These are phyloP conservation scores for Paecilomyces sp. DNA, from an alignment of 2,329 filamentous ascomycete species.

Conservation along the genomic window DNA sequence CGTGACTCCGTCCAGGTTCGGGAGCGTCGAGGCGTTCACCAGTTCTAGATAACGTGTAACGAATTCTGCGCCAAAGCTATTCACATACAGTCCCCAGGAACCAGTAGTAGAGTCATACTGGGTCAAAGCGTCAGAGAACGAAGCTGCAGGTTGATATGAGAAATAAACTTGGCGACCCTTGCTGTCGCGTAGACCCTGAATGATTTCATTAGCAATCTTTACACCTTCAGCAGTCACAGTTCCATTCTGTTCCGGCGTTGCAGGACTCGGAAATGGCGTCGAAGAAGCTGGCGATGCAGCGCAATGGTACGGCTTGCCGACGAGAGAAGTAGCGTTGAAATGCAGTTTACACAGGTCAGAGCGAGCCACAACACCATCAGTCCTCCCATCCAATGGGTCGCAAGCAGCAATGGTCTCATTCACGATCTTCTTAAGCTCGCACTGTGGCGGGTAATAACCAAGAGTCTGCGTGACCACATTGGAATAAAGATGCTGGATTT, in stretches of 20 bases:
- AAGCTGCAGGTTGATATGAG: slow-evolving; percentile 25
- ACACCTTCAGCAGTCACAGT: slow-evolving; percentile 8
- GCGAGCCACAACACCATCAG: slow-evolving; percentile 47
- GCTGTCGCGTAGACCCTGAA: slow-evolving; percentile 28
- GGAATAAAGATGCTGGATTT: slow-evolving; percentile 32
- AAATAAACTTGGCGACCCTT: slow-evolving; percentile 30
- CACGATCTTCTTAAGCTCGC: slow-evolving; percentile 44
- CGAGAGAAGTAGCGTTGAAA: slow-evolving; percentile 40
- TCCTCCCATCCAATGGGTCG: slow-evolving; percentile 48
- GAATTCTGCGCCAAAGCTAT: slow-evolving; percentile 26
- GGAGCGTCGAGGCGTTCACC: slow-evolving; percentile 36
- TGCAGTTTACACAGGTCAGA: slow-evolving; percentile 42
- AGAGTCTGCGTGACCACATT: slow-evolving; percentile 29
- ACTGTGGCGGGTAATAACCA: slow-evolving; percentile 34
- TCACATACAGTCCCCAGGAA: slow-evolving; percentile 24
- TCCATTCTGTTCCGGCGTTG: slow-evolving; percentile 15
- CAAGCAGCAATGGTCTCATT: slow-evolving; percentile 50
- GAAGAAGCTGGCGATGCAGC: slow-evolving; percentile 18
- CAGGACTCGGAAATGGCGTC: slow-evolving; percentile 17
- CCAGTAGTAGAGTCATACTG: slow-evolving; percentile 26
- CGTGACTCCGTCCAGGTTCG: slow-evolving; percentile 41
- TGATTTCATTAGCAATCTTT: slow-evolving; percentile 19
- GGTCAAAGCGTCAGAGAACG: slow-evolving; percentile 26
- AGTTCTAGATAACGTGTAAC: slow-evolving; percentile 12
- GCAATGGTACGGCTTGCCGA: slow-evolving; percentile 43